These are phyloP conservation scores for Diutina rugosa DNA, from an alignment of 1,139 yeast genomes.

Conservation along the genomic window DNA sequence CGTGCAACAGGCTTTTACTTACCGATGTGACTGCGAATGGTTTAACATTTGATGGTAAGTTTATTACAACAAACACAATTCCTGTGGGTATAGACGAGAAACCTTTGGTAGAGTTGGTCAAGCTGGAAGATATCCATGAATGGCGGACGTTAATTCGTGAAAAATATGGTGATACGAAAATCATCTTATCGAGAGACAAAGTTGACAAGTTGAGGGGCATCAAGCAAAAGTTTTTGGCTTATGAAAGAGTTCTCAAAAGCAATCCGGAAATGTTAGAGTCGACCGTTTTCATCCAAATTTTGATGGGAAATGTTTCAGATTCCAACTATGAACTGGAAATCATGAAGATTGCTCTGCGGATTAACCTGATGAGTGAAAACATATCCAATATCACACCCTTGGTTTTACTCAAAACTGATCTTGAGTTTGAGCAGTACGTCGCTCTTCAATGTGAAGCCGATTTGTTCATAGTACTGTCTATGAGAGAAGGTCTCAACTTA, in stretches of 20 bases:
- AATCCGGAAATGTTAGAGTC: conserved; percentile 62
- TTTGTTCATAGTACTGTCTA: conserved; percentile 72
- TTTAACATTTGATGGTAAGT: conserved; percentile 53
- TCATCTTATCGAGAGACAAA: conserved; percentile 83
- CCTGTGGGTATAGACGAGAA: conserved; percentile 86
- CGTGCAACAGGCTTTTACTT: conserved; percentile 71
- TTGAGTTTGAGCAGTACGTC: conserved; percentile 78
- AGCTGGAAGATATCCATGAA: conserved; percentile 39
- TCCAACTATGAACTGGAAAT: conserved; percentile 58
- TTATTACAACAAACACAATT: conserved; percentile 51
- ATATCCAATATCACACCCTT: conserved; percentile 78
- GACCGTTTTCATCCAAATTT: conserved; percentile 74
- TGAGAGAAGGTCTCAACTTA: conserved; percentile 93
- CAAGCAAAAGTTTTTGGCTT: conserved; percentile 77
- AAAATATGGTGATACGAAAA: conserved; percentile 59
- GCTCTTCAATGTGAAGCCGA: conserved; percentile 83
- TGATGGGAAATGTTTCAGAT: conserved; percentile 45
- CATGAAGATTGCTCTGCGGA: conserved; percentile 69
- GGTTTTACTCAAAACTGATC: conserved; percentile 74
- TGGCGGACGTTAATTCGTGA: conserved; percentile 69
- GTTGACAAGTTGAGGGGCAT: conserved; percentile 81
- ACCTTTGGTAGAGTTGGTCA: conserved; percentile 34
- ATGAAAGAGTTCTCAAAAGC: conserved; percentile 57
- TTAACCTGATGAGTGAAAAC: conserved; percentile 63
- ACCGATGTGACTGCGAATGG: conserved; percentile 75